Conservation (phyloP, 306 rosid species). For the Carpinus fangiana region DNA sequence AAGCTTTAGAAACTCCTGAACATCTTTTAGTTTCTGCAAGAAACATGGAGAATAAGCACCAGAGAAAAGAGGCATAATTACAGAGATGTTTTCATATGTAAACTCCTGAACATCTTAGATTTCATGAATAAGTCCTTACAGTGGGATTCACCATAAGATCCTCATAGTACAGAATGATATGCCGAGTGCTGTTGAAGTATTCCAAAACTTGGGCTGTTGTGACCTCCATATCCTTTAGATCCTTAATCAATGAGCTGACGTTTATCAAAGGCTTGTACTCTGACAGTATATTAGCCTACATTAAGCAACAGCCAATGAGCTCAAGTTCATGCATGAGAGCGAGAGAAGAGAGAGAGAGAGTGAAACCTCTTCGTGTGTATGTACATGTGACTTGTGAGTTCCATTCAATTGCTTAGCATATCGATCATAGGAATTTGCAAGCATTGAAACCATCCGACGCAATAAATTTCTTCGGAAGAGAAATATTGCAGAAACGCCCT, state of each 20-base stretch:
- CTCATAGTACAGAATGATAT: slow-evolving; percentile 75
- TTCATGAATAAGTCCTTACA: slow-evolving; percentile 46
- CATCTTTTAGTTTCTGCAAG: slow-evolving; percentile 73
- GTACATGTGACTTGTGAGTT: slow-evolving; percentile 93
- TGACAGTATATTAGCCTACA: slow-evolving; percentile 79
- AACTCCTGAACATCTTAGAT: too few relatives aligned
- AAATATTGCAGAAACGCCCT: slow-evolving; percentile 76
- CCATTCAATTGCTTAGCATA: slow-evolving; percentile 90
- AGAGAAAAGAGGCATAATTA: neutral
- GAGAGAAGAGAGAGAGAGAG: neutral
- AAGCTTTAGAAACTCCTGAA: slow-evolving; percentile 66
- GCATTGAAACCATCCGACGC: slow-evolving; percentile 75
- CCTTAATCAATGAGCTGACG: slow-evolving; percentile 51
- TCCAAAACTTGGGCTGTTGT: slow-evolving; percentile 56
- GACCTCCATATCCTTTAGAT: slow-evolving; percentile 68
- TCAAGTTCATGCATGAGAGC: slow-evolving; percentile 4
- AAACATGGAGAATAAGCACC: slow-evolving; percentile 16
- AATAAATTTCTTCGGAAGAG: slow-evolving; percentile 80
- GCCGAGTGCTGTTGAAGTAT: slow-evolving; percentile 76
- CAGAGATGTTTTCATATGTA: neutral
- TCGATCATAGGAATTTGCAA: slow-evolving; percentile 91
- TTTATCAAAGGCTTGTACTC: slow-evolving; percentile 78
- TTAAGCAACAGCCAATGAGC: slow-evolving; percentile 25
- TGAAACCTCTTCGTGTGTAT: slow-evolving; percentile 76
- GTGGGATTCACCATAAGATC: slow-evolving; percentile 69